Evolutionary conservation across 2,329 filamentous ascomycete genomes (phyloP), one percentile per base, ranked within the genome.

Genomic region (Ceratocystis destructans): DNA sequence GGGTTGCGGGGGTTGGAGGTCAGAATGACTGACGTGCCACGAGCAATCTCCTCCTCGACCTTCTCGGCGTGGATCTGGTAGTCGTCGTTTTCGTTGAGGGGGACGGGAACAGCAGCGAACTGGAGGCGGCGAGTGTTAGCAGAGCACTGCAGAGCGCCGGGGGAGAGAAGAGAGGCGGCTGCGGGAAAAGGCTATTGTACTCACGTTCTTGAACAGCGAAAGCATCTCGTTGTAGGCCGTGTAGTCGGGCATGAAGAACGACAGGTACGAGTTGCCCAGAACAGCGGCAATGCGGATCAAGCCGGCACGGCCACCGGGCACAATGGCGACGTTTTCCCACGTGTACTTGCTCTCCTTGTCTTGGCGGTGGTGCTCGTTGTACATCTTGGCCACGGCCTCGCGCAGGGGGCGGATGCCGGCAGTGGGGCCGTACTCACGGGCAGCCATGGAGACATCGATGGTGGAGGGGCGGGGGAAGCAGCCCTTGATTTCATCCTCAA

Each of bases 191-290:
- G 20, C 1, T 5, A 3, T 28, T 53, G n/a, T 20, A 74, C 82
- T 71, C 72, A 86, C 84, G 76, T 96, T 96, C 78, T 89, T 91
- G 82, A 97, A 96, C 68, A 96, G 79, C 67, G 87, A 90, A 78
- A 96, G 78, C 92, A 97, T 96, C 79, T 96, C 92, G 73, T 95
- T 96, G 80, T 97, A 97, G 1, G 93, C 93, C 2, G 92, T 96
- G 78, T 96, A 96, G 75, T 96, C 89, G 59, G 90, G 90, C 73
- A 96, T 89, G 77, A 96, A 96, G 82, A 96, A 96, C 53, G 88
- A 90, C 69, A 96, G 81, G 73, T 96, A 96, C 66, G 91, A 87
- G 75, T 96, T 96, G 70, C 93, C 93, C 71, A 97, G 78, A 5
- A 97, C 91, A 64, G 93, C 93, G 22, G 93, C 93, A 74, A 97